Evolutionary conservation across 768 basidiomycete species (phyloP).

Genomic region (Cytidiella melzeri): DNA sequence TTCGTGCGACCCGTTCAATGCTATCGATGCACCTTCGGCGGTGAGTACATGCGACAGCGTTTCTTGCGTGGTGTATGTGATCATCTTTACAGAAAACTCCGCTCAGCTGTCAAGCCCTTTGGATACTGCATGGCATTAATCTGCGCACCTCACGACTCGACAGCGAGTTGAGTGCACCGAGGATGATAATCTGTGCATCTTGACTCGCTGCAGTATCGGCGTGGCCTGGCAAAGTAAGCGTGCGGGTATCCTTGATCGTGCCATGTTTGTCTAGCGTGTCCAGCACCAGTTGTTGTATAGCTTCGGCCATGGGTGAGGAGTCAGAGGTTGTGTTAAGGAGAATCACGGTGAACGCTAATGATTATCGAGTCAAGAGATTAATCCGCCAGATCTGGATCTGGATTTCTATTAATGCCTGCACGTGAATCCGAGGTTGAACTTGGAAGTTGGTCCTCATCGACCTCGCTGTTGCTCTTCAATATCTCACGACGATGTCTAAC

Average conservation of each 20-base stretch:
- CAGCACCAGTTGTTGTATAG: slow-evolving; percentile 74
- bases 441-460: background rate
- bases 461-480: background rate
- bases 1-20: slow-evolving; percentile 85
- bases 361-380: background rate
- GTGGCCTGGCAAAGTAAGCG: slow-evolving; percentile 61
- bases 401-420: background rate
- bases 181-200: slow-evolving; percentile 78
- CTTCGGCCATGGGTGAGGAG: slow-evolving; percentile 54
- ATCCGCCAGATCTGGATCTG: slow-evolving; percentile 9
- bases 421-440: background rate
- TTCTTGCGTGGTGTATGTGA: slow-evolving; percentile 75
- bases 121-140: slow-evolving; percentile 11
- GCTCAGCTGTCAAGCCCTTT: no score
- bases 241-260: slow-evolving; percentile 62
- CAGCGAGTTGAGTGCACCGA: slow-evolving; percentile 90
- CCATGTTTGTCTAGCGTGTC: slow-evolving; percentile 55
- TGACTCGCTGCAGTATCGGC: slow-evolving; percentile 49
- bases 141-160: slow-evolving; percentile 77
- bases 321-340: background rate
- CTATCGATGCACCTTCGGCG: slow-evolving; percentile 76
- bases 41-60: slow-evolving; percentile 68
- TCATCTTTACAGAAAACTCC: slow-evolving; percentile 53
- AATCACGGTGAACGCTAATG: background rate
- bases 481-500: slow-evolving; percentile 12